These are phyloP conservation scores for Zea luxurians DNA, from an alignment of 176 grass and related monocot genomes.

Conservation along the genomic window DNA sequence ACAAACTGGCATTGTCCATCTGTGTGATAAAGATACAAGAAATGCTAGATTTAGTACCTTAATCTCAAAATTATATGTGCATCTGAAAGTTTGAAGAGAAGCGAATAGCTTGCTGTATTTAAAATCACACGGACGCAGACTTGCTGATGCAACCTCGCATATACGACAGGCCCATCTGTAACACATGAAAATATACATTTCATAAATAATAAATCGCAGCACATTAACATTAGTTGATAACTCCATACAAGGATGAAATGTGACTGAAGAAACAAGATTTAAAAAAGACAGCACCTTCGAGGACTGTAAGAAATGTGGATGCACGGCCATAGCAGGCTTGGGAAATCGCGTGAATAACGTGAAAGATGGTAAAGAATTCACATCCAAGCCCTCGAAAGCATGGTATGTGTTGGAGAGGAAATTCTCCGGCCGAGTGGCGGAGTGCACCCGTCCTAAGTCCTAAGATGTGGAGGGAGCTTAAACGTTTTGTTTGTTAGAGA, in stretches of 20 bases:
- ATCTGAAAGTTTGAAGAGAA: conserved; percentile 92
- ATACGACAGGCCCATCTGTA: conserved; percentile 73
- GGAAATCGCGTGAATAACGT: conserved; percentile 69
- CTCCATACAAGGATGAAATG: neutral
- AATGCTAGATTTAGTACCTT: conserved; percentile 50
- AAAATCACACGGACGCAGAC: conserved; percentile 78
- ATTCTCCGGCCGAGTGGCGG: too few relatives aligned
- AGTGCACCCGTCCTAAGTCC: too few relatives aligned
- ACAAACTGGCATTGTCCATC: neutral
- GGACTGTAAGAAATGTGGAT: conserved; percentile 90
- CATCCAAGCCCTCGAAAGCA: neutral
- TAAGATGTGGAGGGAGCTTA: too few relatives aligned
- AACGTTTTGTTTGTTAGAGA: too few relatives aligned
- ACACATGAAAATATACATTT: conserved; percentile 19
- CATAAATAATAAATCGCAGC: neutral
- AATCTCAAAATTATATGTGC: conserved; percentile 88
- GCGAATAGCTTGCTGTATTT: conserved; percentile 71
- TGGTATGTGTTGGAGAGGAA: too few relatives aligned
- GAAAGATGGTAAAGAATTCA: conserved; percentile 6
- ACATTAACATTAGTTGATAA: conserved; percentile 4
- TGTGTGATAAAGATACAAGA: conserved; percentile 20
- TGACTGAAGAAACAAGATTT: neutral
- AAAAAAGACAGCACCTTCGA: conserved; percentile 67
- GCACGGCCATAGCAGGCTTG: conserved; percentile 56
- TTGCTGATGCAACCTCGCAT: conserved; percentile 61